Conservation (phyloP, 129 eudicot species). For the Rutidosis leptorrhynchoides region DNA sequence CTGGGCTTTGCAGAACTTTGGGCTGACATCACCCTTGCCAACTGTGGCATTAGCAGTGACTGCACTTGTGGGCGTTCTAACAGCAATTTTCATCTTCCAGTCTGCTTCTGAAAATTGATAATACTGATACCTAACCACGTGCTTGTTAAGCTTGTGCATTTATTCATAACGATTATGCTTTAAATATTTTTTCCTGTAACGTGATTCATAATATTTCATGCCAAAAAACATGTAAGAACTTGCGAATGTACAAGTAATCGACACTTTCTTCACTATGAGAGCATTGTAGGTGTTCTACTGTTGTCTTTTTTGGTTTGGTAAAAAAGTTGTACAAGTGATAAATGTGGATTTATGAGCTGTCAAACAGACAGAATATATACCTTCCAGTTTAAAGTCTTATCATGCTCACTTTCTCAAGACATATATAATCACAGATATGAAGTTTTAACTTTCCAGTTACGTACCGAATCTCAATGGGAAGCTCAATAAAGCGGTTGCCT, state of each 20-base stretch:
- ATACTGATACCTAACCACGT: conserved; percentile 13
- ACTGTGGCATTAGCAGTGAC: conserved; percentile 91
- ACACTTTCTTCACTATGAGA: conserved; percentile 21
- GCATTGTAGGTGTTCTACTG: not conserved
- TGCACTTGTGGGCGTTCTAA: conserved; percentile 65
- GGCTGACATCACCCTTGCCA: conserved; percentile 80
- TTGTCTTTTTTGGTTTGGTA: conserved; percentile 2
- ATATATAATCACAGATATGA: not conserved
- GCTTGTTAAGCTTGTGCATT: conserved; percentile 21
- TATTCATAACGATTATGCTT: conserved; percentile 6
- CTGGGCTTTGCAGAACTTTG: conserved; percentile 68
- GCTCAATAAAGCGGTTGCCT: conserved; percentile 21
- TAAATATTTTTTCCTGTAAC: conserved; percentile 7
- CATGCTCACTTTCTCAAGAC: conserved; percentile 11
- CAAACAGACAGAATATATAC: conserved; percentile 21
- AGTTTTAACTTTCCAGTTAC: conserved; percentile 13
- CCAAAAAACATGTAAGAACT: conserved; percentile 8
- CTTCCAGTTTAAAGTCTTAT: conserved; percentile 13
- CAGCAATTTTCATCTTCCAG: conserved; percentile 86
- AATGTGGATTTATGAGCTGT: conserved; percentile 11
- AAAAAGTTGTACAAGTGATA: conserved; percentile 1
- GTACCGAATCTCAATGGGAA: conserved; percentile 20
- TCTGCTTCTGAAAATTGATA: conserved; percentile 63
- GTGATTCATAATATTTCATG: not conserved
- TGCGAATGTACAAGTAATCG: conserved; percentile 25